Base-by-base conservation (phyloP, 306 rosid species). In the Castanospermum australe region DNA sequence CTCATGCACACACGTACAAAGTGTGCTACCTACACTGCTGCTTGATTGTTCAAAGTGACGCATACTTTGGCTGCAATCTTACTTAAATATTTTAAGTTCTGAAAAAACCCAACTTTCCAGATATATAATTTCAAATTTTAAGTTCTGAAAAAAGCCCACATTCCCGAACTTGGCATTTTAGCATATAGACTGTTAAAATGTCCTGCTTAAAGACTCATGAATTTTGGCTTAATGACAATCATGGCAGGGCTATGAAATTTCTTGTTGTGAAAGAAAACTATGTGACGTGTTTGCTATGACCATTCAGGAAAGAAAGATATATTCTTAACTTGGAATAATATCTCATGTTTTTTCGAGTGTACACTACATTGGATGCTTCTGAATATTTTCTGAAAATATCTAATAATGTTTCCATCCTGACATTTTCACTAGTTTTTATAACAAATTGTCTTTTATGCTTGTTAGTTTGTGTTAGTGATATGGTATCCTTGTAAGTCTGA, bases 271-370 rank as follows among this genome's bases (percentile, higher is more conserved):
- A 38, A 28, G 60, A 50, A 59, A 52, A 47, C 3, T 59, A 35
- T 21, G 50, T 22, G 41, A 60, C 59, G 60, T 50, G 33, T 72
- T 74, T 71, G 52, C 32, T 38, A 35, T 18, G 22, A 73, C 15
- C 77, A 78, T 73, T 57, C 73, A 20, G 54, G 73, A 38, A 83
- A 79, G 33, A 60, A 39, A 22, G 77, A 39, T 32, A 48, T 73
- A 66, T 21, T 24, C 52, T 54, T n/a, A 22, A 71, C n/a, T 55
- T 22, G 44, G 8, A 69, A 15, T 18, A 55, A 8, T 32, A 25
- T 30, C 28, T 63, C 44, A 41, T 28, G 9, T 35, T 64, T 18
- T 62, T 48, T 2, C 11, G 8, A 61, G 55, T 79, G 33, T 75
- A 68, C 66, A 35, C 51, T n/a, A 2, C 73, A 54, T 75, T 41